Evolutionary conservation across 2,329 filamentous ascomycete genomes (phyloP), one percentile per base, ranked within the genome.

Genomic region (Microcyclospora tardicrescens): DNA sequence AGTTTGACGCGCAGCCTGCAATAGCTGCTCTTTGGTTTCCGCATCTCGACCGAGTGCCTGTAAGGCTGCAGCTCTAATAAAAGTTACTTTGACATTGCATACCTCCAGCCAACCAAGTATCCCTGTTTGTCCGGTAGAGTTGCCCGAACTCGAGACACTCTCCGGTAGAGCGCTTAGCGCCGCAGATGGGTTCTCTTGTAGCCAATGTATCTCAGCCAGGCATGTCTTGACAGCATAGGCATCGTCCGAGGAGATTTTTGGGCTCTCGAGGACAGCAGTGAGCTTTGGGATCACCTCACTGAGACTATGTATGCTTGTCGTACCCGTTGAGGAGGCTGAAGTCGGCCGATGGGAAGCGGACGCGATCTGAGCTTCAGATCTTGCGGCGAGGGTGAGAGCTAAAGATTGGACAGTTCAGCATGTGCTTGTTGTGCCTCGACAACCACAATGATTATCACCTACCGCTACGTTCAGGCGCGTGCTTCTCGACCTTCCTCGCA

Each of bases 401-500:
- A 42, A 19, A 41, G 41, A 37, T 38, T 36, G 33, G 36, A 10
- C 29, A 11, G 24, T 12, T 35, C 28, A 43, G 34, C 37, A 28
- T 28, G n/a, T 15, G 6, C 33, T 11, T 14, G 10, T 10, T 11
- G 10, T 19, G 31, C 6, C 13, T 33, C 14, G 11, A 28, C 5
- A 9, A 28, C 15, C 5, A 13, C 36, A 12, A 5, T 19, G 30
- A n/a, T 19, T 8, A 16, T 13, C 11, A 58, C 75, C 53, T 79
- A 95, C 89, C 94, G 63, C 75, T 75, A 61, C 84, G 76, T 44
- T 83, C 75, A 31, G 86, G 81, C 52, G 86, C 84, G 72, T 98
- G 89, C 63, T 98, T 96, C 56, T 81, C 82, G 55, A 96, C 74
- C 64, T 98, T 98, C 59, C 89, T 78, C 53, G 91, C 79, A 46